Conservation (phyloP, 2,329 filamentous ascomycete genomes). For the Tolypocladium cylindrosporum region DNA sequence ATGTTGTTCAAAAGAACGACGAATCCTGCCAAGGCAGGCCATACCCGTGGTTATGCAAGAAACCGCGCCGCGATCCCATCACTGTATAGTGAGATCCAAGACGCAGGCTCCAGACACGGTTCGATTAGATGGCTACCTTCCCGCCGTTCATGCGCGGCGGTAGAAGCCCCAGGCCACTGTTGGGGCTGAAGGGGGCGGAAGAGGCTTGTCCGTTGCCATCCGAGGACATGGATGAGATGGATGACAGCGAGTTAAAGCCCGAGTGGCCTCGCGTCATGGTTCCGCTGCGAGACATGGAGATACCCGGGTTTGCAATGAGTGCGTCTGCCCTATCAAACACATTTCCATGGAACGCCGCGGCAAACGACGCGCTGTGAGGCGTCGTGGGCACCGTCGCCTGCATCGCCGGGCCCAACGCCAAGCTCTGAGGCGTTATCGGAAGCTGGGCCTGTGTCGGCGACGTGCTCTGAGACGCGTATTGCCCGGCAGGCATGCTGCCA, state of each 20-base stretch:
- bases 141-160: slow-evolving; percentile 27
- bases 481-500: slow-evolving; percentile 8
- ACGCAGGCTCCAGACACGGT: background rate
- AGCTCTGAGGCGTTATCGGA: slow-evolving; percentile 82
- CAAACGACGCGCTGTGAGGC: slow-evolving; percentile 47
- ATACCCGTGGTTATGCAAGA: slow-evolving; percentile 6
- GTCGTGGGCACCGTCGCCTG: slow-evolving; percentile 80
- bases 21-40: slow-evolving; percentile 6
- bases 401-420: slow-evolving; percentile 78
- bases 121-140: slow-evolving; percentile 23
- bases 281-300: slow-evolving; percentile 45
- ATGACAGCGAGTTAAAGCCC: slow-evolving; percentile 28
- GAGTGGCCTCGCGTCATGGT: slow-evolving; percentile 32
- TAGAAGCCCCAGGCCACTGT: slow-evolving; percentile 19
- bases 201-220: slow-evolving; percentile 23
- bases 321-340: slow-evolving; percentile 53
- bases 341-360: slow-evolving; percentile 42
- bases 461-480: slow-evolving; percentile 14
- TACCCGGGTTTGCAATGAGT: slow-evolving; percentile 46
- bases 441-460: slow-evolving; percentile 19
- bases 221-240: slow-evolving; percentile 30
- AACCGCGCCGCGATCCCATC: background rate
- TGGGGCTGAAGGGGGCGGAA: slow-evolving; percentile 19
- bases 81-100: background rate
- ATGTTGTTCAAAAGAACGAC: slow-evolving; percentile 1